Conservation (phyloP, 163 green algal genomes). For the Chlamydomonas reinhardtii region DNA sequence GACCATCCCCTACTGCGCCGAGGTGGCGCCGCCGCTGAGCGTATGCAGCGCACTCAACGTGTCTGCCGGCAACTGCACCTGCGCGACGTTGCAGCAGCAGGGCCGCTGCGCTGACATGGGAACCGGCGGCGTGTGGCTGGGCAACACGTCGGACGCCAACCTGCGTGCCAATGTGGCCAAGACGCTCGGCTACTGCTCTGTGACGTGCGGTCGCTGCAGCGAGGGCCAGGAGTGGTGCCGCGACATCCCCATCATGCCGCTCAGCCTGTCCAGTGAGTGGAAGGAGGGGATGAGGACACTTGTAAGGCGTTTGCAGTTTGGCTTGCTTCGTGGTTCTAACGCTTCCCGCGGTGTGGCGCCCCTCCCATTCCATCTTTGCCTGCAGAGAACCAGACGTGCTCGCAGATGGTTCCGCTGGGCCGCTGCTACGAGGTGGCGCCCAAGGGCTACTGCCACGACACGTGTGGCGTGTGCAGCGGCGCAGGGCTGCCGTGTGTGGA, state of each 20-base stretch:
- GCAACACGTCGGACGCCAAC: not conserved
- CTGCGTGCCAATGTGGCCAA: not conserved
- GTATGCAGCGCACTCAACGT: not conserved
- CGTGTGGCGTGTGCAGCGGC: constrained; percentile 17
- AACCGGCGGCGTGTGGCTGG: not conserved
- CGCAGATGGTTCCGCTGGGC: not conserved
- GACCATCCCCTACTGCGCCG: constrained; percentile 26
- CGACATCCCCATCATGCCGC: not conserved
- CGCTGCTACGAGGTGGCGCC: constrained; percentile 4
- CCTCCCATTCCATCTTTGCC: not conserved
- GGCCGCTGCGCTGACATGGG: not conserved
- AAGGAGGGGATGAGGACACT: too few relatives aligned
- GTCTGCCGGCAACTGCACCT: not conserved
- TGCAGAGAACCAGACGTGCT: not conserved
- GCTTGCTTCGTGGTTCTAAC: too few relatives aligned
- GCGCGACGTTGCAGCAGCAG: not conserved
- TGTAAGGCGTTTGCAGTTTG: too few relatives aligned
- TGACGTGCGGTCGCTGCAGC: constrained; percentile 10
- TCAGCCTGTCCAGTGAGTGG: constrained; percentile 1
- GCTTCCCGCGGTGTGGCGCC: too few relatives aligned
- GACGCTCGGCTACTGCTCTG: constrained; percentile 2
- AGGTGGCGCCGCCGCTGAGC: constrained; percentile 20
- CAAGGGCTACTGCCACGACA: not conserved
- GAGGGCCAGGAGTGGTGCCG: not conserved
- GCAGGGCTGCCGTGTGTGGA: not conserved